Conservation (phyloP, 257 asterid genomes). For the Schizonepeta tenuifolia region DNA sequence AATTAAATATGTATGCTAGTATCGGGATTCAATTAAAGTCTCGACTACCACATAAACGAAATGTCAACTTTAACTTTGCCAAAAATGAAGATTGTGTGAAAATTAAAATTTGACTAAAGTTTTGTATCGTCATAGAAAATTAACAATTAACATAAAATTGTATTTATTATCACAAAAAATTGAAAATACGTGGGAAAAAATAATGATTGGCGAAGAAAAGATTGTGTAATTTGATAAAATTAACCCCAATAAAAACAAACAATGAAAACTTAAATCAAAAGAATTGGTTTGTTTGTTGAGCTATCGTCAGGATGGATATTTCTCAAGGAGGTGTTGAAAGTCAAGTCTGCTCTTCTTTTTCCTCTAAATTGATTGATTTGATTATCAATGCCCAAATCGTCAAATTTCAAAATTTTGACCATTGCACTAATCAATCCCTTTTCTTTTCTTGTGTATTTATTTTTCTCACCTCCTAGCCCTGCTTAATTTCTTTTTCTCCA, state of each 20-base stretch:
- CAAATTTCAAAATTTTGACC: slow-evolving; percentile 37
- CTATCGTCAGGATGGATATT: background rate
- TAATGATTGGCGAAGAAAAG: no score
- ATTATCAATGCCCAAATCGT: slow-evolving; percentile 31
- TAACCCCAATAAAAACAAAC: background rate
- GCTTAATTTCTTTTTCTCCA: slow-evolving; percentile 40
- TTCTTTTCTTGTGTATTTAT: slow-evolving; percentile 13
- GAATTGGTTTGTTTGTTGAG: background rate
- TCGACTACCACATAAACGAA: no score
- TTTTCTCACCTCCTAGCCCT: slow-evolving; percentile 10
- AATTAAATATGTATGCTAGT: no score
- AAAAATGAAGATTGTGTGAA: no score
- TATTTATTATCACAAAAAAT: no score
- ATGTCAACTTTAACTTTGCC: no score
- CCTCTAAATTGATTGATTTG: slow-evolving; percentile 26
- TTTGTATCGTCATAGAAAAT: no score
- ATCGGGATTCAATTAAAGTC: no score
- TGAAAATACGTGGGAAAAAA: no score
- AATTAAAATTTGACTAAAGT: no score
- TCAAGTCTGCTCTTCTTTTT: slow-evolving; percentile 46
- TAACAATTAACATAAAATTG: no score
- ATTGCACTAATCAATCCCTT: background rate
- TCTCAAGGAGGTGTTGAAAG: slow-evolving; percentile 45
- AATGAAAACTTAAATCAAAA: background rate
- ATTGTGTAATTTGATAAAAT: no score